Conservation (phyloP, 441 rosid genomes). For the Gossypium gossypioides region DNA sequence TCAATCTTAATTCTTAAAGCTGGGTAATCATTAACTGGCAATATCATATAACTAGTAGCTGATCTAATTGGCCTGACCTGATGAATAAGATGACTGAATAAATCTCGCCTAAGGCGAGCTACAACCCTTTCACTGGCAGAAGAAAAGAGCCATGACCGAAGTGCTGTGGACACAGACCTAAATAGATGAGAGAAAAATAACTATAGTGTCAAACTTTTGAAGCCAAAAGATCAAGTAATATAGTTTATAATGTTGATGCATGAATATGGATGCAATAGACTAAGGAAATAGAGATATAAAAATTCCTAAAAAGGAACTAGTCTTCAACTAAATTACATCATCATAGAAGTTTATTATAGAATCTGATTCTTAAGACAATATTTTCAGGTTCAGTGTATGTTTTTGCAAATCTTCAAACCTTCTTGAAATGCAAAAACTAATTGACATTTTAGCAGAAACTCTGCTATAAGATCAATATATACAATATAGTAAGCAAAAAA, state of each 20-base stretch:
- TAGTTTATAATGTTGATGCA: background rate
- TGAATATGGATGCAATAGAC: background rate
- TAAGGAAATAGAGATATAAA: background rate
- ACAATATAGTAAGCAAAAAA: too few species aligned
- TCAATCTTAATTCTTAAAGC: background rate
- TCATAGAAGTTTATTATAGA: background rate
- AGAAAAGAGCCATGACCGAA: slow-evolving; percentile 81
- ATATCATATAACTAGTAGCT: background rate
- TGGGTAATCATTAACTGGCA: background rate
- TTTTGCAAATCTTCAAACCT: too few species aligned
- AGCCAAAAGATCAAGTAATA: background rate
- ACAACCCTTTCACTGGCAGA: slow-evolving; percentile 90
- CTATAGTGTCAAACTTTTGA: background rate
- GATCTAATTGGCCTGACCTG: slow-evolving; percentile 39
- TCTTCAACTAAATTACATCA: background rate
- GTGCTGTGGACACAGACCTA: slow-evolving; percentile 72
- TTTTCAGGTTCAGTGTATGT: too few species aligned
- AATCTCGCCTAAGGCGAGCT: slow-evolving; percentile 71
- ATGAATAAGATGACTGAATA: slow-evolving; percentile 67
- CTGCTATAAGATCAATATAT: too few species aligned
- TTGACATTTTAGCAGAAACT: too few species aligned
- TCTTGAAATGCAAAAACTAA: too few species aligned
- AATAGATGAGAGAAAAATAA: slow-evolving; percentile 6
- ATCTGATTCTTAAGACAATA: too few species aligned
- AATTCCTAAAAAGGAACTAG: background rate